phyloP scores from a whole-genome alignment of 2,329 filamentous ascomycete genomes.

The Colletotrichum sp. region DNA sequence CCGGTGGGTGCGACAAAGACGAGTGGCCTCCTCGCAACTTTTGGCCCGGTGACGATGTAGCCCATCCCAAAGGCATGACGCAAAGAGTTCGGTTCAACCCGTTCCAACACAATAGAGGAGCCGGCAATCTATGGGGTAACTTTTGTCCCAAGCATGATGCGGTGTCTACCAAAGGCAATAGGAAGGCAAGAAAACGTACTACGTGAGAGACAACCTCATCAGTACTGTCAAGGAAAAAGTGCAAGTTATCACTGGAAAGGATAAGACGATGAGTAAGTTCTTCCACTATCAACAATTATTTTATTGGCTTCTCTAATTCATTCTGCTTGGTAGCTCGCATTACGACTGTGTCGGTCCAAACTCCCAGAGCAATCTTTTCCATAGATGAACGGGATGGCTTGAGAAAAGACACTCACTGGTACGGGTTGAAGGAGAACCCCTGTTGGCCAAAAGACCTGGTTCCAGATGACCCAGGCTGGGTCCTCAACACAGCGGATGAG shows the following conservation, averaged over 20 bases:
- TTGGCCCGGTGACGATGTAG: fast-evolving
- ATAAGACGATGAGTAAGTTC: background rate
- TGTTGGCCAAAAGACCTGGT: background rate
- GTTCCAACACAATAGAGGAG: background rate
- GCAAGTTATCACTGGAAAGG: background rate
- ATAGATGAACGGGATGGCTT: background rate
- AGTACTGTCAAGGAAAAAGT: fast-evolving
- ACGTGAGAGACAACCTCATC: background rate
- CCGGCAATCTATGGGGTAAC: background rate
- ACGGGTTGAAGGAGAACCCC: background rate
- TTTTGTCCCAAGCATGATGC: background rate
- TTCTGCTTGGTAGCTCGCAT: too few species aligned
- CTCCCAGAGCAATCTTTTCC: background rate
- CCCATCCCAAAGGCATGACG: background rate
- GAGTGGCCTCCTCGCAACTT: background rate
- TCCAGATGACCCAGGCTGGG: background rate
- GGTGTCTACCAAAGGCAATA: too few species aligned
- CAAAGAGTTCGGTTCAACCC: background rate
- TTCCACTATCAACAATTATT: too few species aligned
- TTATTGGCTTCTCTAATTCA: too few species aligned
- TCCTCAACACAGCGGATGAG: background rate
- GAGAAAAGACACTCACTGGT: background rate
- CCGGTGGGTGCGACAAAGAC: too few species aligned
- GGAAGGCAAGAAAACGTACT: too few species aligned
- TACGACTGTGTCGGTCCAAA: background rate